Conservation (phyloP, 352 stramenopile species). For the Phytophthora rubi region DNA sequence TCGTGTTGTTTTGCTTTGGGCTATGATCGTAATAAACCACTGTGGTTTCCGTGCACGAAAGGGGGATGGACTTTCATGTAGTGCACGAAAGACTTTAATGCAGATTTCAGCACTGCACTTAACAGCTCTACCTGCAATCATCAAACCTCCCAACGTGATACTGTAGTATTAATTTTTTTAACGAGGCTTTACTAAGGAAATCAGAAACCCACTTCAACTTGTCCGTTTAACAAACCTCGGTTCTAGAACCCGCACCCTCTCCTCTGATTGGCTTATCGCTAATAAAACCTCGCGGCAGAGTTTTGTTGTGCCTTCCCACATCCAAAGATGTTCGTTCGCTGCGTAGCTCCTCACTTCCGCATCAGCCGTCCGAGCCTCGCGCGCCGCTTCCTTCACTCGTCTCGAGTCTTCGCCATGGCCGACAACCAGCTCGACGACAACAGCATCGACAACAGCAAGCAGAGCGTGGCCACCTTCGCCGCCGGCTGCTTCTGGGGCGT, state of each 20-base stretch:
- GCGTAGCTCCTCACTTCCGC: constrained; percentile 29
- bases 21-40: no score
- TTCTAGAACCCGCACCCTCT: neutral
- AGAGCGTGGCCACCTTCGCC: constrained; percentile 92
- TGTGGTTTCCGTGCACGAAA: no score
- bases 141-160: no score
- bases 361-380: constrained; percentile 11
- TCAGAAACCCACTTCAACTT: neutral
- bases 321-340: constrained; percentile 17
- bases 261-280: neutral
- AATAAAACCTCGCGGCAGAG: neutral
- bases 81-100: no score
- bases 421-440: constrained; percentile 37
- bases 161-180: no score
- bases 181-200: neutral
- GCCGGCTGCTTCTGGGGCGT: constrained; percentile 98
- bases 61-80: no score
- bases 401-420: constrained; percentile 42
- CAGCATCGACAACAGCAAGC: neutral
- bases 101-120: no score
- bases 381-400: constrained; percentile 17
- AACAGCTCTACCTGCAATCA: no score
- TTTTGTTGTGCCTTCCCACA: neutral
- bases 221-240: neutral
- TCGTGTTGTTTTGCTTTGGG: no score